phyloP scores from a whole-genome alignment of 2,329 filamentous ascomycete genomes.

The Fusarium nisikadoi region DNA sequence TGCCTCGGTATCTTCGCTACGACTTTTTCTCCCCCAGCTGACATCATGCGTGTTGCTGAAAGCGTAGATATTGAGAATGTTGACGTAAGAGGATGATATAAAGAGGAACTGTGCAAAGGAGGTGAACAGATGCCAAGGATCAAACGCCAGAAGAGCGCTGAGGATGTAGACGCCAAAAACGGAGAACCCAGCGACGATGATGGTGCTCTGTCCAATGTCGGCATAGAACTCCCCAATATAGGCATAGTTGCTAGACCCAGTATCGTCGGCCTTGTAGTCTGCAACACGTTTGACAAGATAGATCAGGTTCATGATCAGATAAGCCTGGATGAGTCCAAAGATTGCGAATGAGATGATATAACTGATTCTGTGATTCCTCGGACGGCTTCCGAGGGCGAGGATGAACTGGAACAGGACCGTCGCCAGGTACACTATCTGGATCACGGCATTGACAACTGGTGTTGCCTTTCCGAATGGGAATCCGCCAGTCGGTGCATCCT shows the following conservation, averaged over 20 bases:
- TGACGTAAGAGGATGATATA: neutral
- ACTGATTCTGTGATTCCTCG: neutral
- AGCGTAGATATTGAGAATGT: slow-evolving; percentile 6
- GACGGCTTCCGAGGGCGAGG: slow-evolving; percentile 11
- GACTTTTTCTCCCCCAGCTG: neutral
- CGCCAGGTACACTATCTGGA: slow-evolving; percentile 7
- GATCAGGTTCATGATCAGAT: slow-evolving; percentile 3
- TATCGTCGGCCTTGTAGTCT: neutral
- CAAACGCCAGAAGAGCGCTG: neutral
- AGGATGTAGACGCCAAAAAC: slow-evolving; percentile 1
- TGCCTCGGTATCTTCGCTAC: neutral
- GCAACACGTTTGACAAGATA: neutral
- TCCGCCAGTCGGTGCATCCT: neutral
- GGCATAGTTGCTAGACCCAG: neutral
- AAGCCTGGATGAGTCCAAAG: slow-evolving; percentile 11
- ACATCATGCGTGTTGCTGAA: slow-evolving; percentile 16
- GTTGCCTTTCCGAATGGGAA: slow-evolving; percentile 26
- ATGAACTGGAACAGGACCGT: slow-evolving; percentile 20
- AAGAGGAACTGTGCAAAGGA: slow-evolving; percentile 1
- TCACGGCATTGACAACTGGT: neutral
- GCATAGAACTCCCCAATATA: slow-evolving; percentile 10
- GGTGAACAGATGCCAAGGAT: neutral
- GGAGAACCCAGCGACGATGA: neutral
- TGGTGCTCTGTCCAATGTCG: neutral
- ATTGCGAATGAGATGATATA: slow-evolving; percentile 18